phyloP scores from a whole-genome alignment of 1,284 basidiomycete genomes.

The Takashimella koratensis region DNA sequence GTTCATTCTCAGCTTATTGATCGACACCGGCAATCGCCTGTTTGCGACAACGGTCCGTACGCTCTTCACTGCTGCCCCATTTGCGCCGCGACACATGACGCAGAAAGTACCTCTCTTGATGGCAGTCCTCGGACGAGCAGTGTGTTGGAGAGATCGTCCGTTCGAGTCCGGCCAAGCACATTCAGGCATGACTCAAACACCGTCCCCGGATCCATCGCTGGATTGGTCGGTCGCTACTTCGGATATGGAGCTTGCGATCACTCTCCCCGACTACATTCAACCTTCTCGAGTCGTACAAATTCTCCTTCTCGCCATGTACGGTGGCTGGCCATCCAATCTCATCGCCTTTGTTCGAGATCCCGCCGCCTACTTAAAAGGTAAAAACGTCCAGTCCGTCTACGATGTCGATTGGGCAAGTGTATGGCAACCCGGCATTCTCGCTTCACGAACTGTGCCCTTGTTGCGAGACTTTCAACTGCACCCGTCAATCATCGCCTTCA shows the following conservation, averaged over 20 bases:
- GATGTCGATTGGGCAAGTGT: slow-evolving; percentile 37
- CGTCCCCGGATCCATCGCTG: slow-evolving; percentile 14
- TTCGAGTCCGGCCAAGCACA: slow-evolving; percentile 12
- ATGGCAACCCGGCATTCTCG: slow-evolving; percentile 31
- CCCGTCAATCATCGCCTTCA: slow-evolving; percentile 38
- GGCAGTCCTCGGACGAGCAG: slow-evolving; percentile 36
- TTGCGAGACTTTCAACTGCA: slow-evolving; percentile 41
- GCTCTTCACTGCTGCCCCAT: slow-evolving; percentile 34
- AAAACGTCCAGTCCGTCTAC: slow-evolving; percentile 32
- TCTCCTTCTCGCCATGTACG: slow-evolving; percentile 34
- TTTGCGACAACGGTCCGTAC: slow-evolving; percentile 33
- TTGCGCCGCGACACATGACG: slow-evolving; percentile 27
- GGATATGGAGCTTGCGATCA: slow-evolving; percentile 6
- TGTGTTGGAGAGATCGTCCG: slow-evolving; percentile 42
- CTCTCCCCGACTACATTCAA: slow-evolving; percentile 14
- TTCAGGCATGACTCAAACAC: slow-evolving; percentile 30
- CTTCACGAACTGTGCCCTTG: slow-evolving; percentile 29
- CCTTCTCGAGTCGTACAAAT: slow-evolving; percentile 27
- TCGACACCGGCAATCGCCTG: slow-evolving; percentile 40
- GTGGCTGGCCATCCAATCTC: slow-evolving; percentile 46
- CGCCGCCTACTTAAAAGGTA: slow-evolving; percentile 30
- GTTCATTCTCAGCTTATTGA: slow-evolving; percentile 27
- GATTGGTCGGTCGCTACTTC: slow-evolving; percentile 28
- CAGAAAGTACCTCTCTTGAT: slow-evolving; percentile 37
- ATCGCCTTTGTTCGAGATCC: slow-evolving; percentile 42